Evolutionary conservation across 2,329 filamentous ascomycete species (phyloP), one percentile per base, ranked within the genome.

Genomic region (Neofusicoccum kwambonambiense): DNA sequence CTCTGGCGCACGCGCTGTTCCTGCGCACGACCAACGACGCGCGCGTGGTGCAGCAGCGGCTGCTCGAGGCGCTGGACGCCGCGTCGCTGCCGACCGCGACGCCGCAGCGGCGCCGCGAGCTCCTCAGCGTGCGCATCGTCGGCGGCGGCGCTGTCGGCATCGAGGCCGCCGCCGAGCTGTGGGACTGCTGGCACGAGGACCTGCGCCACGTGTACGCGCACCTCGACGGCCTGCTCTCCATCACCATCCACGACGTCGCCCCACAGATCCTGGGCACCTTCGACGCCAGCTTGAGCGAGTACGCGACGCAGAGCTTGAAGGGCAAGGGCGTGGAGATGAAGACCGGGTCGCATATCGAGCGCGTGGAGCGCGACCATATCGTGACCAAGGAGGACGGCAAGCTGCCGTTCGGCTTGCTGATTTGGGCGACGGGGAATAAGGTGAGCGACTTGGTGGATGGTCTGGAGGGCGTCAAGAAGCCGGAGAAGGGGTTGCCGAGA

Each of bases 201-300:
- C 71, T 81, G 67, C 69, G 72, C 11, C 70, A 74, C 39, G 67
- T 81, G 4, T 81, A 80, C 65, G 75, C 79, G 3, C 73, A 78
- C 31, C 69, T 82, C 1, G 76, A 77, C 31, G 75, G 74, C 1
- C 75, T 78, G 47, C 50, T 81, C 11, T 71, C 67, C 2, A 78
- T 82, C 35, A 75, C 75, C n/a, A 78, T 82, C 41, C 79, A 82
- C 63, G 80, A 82, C 67, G 78, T 81, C 1, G 80, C 80, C 9
- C 73, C 77, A 4, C 68, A 74, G 15, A 77, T 82, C 13, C 69
- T 82, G 45, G 74, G 73, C 4, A 77, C 74, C 0, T 82, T 81
- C 51, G 80, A 82, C 57, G 68, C 73, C 8, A 74, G 74, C 6
- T 68, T 82, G 22, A 73, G 76, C 44, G 75, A 81, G 39, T 81